A percentile compares a stretch with the other conserved stretches of the same genome.
These are phyloP conservation scores for Artomyces pyxidatus DNA, from an alignment of 768 basidiomycete species.

Conservation along the genomic window DNA sequence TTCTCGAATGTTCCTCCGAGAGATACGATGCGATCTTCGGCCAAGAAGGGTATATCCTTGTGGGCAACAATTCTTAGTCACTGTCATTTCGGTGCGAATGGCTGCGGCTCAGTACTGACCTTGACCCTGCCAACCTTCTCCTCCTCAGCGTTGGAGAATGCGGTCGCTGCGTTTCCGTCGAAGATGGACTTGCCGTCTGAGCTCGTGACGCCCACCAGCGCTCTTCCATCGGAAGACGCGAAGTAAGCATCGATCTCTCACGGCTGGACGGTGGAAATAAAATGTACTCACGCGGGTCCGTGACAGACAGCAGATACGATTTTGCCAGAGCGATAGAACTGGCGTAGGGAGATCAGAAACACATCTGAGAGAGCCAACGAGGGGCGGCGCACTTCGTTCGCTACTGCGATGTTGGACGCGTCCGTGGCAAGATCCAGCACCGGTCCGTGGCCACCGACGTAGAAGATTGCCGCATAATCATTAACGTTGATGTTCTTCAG, in stretches of 20 bases:
- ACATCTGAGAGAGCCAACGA: neutral
- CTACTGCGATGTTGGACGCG: conserved; percentile 46
- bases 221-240: too few relatives aligned
- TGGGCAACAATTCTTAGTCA: neutral
- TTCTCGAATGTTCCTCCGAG: conserved; percentile 65
- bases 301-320: conserved; percentile 71
- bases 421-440: conserved; percentile 62
- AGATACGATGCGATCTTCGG: conserved; percentile 54
- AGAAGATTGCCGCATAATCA: conserved; percentile 71
- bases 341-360: neutral
- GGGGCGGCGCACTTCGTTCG: conserved; percentile 34
- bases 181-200: conserved; percentile 57
- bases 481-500: conserved; percentile 47
- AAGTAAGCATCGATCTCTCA: too few relatives aligned
- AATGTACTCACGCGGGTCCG: conserved; percentile 52
- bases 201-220: conserved; percentile 49
- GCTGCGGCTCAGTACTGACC: conserved; percentile 22
- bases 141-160: conserved; percentile 71
- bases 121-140: conserved; percentile 34
- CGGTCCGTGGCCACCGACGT: conserved; percentile 75
- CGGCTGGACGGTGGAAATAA: neutral
- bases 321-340: conserved; percentile 67
- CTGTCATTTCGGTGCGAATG: neutral
- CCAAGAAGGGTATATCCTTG: conserved; percentile 64
- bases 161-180: conserved; percentile 47